Evolutionary conservation across 495 filamentous ascomycete species (phyloP), one percentile per base, ranked within the genome.

Genomic region (Trichoderma orchidacearum): DNA sequence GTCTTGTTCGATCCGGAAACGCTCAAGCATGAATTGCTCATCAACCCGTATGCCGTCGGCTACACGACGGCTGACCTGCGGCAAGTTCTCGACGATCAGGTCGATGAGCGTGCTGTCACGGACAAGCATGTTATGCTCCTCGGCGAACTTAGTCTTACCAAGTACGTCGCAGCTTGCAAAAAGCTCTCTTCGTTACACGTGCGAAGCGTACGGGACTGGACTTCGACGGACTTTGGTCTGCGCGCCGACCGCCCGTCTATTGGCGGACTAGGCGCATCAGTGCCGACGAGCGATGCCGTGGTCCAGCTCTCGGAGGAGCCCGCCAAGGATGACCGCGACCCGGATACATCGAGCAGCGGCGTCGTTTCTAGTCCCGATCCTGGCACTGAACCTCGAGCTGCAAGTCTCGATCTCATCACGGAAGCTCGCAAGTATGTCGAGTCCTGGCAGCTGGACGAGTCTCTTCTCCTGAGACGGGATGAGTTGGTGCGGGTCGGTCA

Each of bases 51-150:
- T 55, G 63, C 57, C 1, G 56, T 59, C 23, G 60, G 57, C 55
- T 68, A 66, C 30, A 60, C 59, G 25, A 55, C 60, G 13, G 59
- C 53, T 18, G 55, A 61, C 3, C 51, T 53, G 25, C 38, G 58
- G 27, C 57, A 64, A 15, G 53, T 66, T 41, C 60, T 68, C 27
- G 45, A 17, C 23, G 62, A 55, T 25, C 18, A 48, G 25, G 25
- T 66, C 8, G 55, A 63, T 15, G 48, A 55, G 11, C 56, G 36
- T 12, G 41, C 31, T 3, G 54, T 66, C 29, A 52, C 41, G 17
- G 58, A 50, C 30, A 68, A 64, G 13, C 63, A 68, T 58, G 65
- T 63, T 52, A 68, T 68, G 65, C 53, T 68, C 9, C 50, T 60
- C 3, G 65, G 65, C 21, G 60, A 56, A 29, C 54, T 68, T 18